These are phyloP conservation scores for Leucocoprinus leucothites DNA, from an alignment of 768 basidiomycete species.

Conservation along the genomic window DNA sequence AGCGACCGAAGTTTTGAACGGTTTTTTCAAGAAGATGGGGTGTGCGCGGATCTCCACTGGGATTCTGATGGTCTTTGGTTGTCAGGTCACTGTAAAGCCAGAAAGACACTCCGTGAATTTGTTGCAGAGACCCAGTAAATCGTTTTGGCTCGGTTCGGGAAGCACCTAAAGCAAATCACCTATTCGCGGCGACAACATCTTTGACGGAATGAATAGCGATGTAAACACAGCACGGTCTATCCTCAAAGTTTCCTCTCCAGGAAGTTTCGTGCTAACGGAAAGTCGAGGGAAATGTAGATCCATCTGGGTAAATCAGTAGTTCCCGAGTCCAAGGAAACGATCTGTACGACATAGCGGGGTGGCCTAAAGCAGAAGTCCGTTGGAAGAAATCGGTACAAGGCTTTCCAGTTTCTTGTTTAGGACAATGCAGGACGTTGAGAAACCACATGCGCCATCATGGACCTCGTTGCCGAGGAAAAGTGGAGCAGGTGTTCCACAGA, in stretches of 20 bases:
- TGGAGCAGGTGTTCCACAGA: neutral
- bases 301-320: neutral
- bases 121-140: conserved; percentile 16
- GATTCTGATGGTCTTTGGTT: conserved; percentile 36
- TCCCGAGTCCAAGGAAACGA: no score
- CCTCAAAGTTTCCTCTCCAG: neutral
- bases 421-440: neutral
- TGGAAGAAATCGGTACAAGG: neutral
- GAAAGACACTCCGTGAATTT: conserved; percentile 25
- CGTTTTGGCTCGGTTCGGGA: conserved; percentile 3
- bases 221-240: neutral
- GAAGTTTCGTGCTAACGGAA: conserved; percentile 2
- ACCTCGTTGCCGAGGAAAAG: conserved; percentile 10
- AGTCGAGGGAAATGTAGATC: conserved; percentile 1
- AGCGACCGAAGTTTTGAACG: conserved; percentile 24
- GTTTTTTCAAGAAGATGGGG: conserved; percentile 21
- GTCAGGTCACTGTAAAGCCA: conserved; percentile 34
- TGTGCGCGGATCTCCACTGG: conserved; percentile 41
- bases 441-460: neutral
- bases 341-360: no score
- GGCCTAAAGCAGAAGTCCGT: neutral
- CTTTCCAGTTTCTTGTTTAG: conserved; percentile 1
- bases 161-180: conserved; percentile 9
- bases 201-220: no score
- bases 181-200: neutral